Evolutionary conservation across 352 stramenopile genomes (phyloP).

Genomic region (Phytopythium aichiense): DNA sequence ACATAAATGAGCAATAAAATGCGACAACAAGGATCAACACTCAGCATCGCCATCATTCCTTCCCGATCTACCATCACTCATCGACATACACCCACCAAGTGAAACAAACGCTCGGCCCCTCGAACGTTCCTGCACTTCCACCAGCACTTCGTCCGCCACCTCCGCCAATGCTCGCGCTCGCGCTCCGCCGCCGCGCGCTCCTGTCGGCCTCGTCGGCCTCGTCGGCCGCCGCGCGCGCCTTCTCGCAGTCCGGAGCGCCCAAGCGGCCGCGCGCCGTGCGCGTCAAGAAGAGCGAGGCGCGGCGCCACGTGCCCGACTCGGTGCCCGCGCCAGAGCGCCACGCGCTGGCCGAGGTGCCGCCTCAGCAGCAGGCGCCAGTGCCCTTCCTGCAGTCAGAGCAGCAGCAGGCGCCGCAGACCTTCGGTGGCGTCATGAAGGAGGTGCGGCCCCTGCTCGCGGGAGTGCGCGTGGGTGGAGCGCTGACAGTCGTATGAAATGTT

Average conservation of each 20-base stretch:
- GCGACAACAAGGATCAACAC: too few relatives aligned
- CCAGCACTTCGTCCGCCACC: background rate
- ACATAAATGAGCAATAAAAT: too few relatives aligned
- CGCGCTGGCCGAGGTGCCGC: constrained; percentile 32
- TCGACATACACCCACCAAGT: background rate
- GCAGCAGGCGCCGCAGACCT: constrained; percentile 40
- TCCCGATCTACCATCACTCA: background rate
- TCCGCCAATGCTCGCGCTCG: background rate
- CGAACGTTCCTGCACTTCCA: background rate
- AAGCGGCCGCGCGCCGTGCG: constrained; percentile 63
- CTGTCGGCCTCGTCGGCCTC: background rate
- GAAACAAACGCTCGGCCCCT: background rate
- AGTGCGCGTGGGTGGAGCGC: too few relatives aligned
- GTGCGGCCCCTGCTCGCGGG: constrained; percentile 10
- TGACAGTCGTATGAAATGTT: too few relatives aligned
- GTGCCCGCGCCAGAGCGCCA: constrained; percentile 31
- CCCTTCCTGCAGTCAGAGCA: constrained; percentile 32
- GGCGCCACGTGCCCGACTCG: constrained; percentile 40
- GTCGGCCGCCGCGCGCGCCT: constrained; percentile 18
- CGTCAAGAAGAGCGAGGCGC: constrained; percentile 66
- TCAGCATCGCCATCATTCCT: background rate
- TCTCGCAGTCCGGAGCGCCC: constrained; percentile 26
- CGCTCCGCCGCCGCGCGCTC: constrained; percentile 10
- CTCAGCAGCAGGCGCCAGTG: constrained; percentile 14
- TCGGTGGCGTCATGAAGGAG: constrained; percentile 64